A percentile compares a stretch with the other conserved stretches of the same genome.
These are phyloP conservation scores for Herpetospermum pedunculosum DNA, from an alignment of 306 rosid species.

Conservation along the genomic window DNA sequence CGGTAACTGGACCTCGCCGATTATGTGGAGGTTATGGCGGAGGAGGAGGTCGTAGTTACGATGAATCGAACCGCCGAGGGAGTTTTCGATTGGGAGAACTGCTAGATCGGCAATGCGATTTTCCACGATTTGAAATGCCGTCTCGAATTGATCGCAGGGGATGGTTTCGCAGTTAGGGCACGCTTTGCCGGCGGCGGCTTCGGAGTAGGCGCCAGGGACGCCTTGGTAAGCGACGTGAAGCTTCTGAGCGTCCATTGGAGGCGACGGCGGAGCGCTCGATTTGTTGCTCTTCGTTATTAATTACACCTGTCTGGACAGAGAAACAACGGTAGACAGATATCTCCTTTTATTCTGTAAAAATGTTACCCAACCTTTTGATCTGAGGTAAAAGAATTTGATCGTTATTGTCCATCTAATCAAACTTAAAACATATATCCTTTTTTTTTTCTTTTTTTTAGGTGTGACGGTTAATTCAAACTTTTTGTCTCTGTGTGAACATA, in stretches of 20 bases:
- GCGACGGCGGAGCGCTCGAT: background rate
- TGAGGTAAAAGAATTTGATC: too few species aligned
- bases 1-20: conserved; percentile 79
- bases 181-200: conserved; percentile 17
- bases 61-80: conserved; percentile 17
- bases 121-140: conserved; percentile 70
- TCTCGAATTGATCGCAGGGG: conserved; percentile 11
- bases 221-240: conserved; percentile 90
- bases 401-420: too few species aligned
- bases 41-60: conserved; percentile 74
- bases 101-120: conserved; percentile 5
- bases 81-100: conserved; percentile 12
- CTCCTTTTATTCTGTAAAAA: too few species aligned
- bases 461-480: too few species aligned
- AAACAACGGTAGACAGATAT: background rate
- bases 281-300: background rate
- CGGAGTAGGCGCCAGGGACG: conserved; percentile 92
- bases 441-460: too few species aligned
- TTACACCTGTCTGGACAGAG: background rate
- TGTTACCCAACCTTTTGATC: too few species aligned
- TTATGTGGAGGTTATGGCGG: conserved; percentile 93
- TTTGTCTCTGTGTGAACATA: too few species aligned
- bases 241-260: conserved; percentile 76
- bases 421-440: too few species aligned
- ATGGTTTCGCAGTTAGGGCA: conserved; percentile 9